Evolutionary conservation across 768 basidiomycete genomes (phyloP), one percentile per base, ranked within the genome.

Genomic region (Podaxis sp.): DNA sequence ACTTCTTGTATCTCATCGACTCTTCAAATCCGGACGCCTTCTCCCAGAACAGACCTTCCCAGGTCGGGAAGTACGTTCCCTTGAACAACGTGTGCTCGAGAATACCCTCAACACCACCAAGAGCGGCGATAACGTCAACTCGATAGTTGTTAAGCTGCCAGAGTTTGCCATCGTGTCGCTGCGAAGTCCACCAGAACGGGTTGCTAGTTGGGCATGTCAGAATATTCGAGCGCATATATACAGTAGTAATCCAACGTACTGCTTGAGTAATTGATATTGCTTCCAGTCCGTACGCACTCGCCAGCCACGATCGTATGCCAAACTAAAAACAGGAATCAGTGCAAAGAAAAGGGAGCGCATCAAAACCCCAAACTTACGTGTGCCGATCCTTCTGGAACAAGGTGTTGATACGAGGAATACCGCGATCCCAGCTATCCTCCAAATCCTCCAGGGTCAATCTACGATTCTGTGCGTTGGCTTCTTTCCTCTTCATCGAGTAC

Each of bases 151-250:
- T 98, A 59, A 99, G 78, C 67, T 97, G 93, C 94, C 95, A 97
- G 3, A 98, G 79, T 73, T 98, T 97, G 53, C 93, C 94, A 67
- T 96, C 94, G 65, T 97, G 96, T 5, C 97, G 87, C 72, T 98
- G 96, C 7, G 91, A 94, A 7, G 96, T 98, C 97, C 97, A 99
- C 93, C 93, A 95, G 87, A 98, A 98, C 0, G 96, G 97, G 71
- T 97, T 97, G 72, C 90, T 93, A 66, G 3, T 33, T 61, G 66
- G 57, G 66, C 56, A 55, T 27, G 58, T 62, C 49, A 51, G 37
- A 7, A n/a, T 38, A 37, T 27, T 11, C 65, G 25, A 61, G 57
- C 24, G 22, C 61, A 38, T 38, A 54, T 12, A 56, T 33, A 22
- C 53, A 59, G 43, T 25, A 38, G 5, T 7, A 19, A 36, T 19